A percentile compares a stretch with the other conserved stretches of the same genome.
phyloP scores from a whole-genome alignment of 2,329 filamentous ascomycete species.

The Aspergillus pseudoglaucus region DNA sequence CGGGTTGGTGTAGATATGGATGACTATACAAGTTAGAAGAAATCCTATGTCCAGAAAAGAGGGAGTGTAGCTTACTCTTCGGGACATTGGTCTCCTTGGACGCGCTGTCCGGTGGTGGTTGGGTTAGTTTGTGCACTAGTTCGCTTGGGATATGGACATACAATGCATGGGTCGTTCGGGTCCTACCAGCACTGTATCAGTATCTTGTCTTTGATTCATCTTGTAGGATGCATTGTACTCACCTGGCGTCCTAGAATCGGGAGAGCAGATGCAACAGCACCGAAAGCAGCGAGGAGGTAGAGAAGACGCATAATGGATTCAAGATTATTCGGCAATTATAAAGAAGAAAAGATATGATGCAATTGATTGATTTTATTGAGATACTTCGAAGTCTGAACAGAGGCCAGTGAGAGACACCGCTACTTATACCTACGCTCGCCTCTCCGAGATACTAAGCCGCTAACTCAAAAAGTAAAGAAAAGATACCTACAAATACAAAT shows the following conservation, averaged over 20 bases:
- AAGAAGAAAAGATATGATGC: too few relatives aligned
- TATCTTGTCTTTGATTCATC: too few relatives aligned
- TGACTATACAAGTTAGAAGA: not conserved
- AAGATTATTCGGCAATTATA: too few relatives aligned
- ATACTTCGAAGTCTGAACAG: too few relatives aligned
- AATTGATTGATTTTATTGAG: too few relatives aligned
- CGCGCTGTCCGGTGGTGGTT: not conserved
- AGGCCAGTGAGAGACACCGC: too few relatives aligned
- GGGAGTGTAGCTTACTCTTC: not conserved
- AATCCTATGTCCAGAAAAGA: not conserved
- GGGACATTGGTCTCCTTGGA: not conserved
- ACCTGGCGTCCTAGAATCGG: not conserved
- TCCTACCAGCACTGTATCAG: too few relatives aligned
- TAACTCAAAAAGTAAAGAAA: too few relatives aligned
- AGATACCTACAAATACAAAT: too few relatives aligned
- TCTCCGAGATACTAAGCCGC: too few relatives aligned
- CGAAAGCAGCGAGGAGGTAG: not conserved
- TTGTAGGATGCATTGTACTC: too few relatives aligned
- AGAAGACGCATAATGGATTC: not conserved
- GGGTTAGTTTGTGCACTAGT: not conserved
- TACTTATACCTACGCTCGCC: too few relatives aligned
- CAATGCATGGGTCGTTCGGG: not conserved
- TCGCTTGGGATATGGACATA: not conserved
- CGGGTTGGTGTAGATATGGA: not conserved
- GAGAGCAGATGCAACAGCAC: not conserved